These are phyloP conservation scores for Scenedesmus sp. DNA, from an alignment of 163 green algal species.

Conservation along the genomic window DNA sequence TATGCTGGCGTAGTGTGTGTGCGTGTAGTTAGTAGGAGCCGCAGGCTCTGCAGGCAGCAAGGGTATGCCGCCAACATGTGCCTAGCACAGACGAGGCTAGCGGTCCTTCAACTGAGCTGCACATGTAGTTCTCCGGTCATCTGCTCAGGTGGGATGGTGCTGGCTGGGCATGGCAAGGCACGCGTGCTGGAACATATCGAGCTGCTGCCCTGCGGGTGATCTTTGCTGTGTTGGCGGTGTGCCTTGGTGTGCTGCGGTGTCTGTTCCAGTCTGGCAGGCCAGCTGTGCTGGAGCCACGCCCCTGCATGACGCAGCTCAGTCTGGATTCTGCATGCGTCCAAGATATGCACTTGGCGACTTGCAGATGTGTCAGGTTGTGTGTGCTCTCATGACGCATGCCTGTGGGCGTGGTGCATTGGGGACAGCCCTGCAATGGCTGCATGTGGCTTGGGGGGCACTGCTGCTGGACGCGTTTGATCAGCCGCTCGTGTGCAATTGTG, in stretches of 20 bases:
- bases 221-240: neutral
- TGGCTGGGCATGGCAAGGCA: neutral
- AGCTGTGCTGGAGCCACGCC: neutral
- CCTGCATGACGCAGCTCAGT: neutral
- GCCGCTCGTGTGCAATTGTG: neutral
- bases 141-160: too few relatives aligned
- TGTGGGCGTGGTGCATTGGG: neutral
- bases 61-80: neutral
- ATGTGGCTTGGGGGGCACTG: neutral
- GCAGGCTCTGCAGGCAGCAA: neutral
- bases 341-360: too few relatives aligned
- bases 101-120: too few relatives aligned
- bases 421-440: neutral
- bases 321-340: neutral
- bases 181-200: neutral
- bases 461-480: neutral
- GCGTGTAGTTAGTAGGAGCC: neutral
- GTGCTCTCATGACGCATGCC: neutral
- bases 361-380: neutral
- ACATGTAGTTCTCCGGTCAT: too few relatives aligned
- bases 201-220: neutral
- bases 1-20: neutral
- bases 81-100: neutral
- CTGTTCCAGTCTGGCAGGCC: neutral
- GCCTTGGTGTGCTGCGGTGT: neutral